Evolutionary conservation across 331 rosid genomes (phyloP), one percentile per base, ranked within the genome.

Genomic region (Cucumis variabilis): DNA sequence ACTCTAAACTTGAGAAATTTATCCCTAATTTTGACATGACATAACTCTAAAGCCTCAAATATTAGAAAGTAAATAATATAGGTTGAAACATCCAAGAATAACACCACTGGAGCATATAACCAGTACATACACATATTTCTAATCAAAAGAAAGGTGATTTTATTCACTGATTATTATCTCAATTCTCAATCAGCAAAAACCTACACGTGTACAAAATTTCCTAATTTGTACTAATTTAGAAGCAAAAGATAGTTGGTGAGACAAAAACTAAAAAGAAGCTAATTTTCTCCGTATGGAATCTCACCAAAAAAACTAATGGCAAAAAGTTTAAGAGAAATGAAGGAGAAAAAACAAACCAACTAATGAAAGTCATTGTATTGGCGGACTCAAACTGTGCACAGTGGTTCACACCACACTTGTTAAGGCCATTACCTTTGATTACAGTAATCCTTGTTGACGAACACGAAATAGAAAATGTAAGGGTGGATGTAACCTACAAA

Each of bases 361-460:
- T 82, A 73, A 91, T 82, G 87, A 89, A 91, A 81, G 93, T 90
- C 93, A 91, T 89, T 80, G 93, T 90, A 27, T 90, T 91, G 0
- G 91, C 93, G 50, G 91, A 82, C 87, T 89, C 91, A 21, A 91
- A 89, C 81, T 87, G 84, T 27, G 85, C 67, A 58, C 91, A 87
- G 63, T 87, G 89, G 90, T 89, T 91, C 68, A 69, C 50, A 30
- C 72, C 86, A 75, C 91, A 91, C 68, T 86, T 89, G 37, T 86
- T 63, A 41, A 89, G 90, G 86, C 89, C 93, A 51, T 89, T 89
- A 71, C 84, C 90, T 46, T 89, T 89, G 44, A 89, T 89, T 30
- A 91, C 89, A 50, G 91, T 91, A 60, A 91, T 91, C 72, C 93
- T 91, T 60, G 93, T 91, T 60, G 91, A 89, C 20, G 93, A 89